These are phyloP conservation scores for Alternaria burnsii DNA, from an alignment of 2,329 filamentous ascomycete genomes.

Conservation along the genomic window DNA sequence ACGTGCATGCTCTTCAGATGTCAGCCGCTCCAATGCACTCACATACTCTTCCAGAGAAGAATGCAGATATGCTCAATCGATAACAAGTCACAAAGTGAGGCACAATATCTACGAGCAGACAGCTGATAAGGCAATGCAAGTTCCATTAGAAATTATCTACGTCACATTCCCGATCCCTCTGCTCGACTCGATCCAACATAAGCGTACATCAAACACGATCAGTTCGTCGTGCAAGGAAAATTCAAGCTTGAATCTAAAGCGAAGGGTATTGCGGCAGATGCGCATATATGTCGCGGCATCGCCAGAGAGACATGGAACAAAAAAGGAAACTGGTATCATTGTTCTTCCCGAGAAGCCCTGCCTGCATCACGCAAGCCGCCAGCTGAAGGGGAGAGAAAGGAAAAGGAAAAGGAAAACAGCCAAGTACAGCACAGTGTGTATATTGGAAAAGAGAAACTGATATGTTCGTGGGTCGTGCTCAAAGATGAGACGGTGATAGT, in stretches of 20 bases:
- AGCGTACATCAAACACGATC: neutral
- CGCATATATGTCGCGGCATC: neutral
- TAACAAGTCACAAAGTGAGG: neutral
- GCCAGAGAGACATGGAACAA: neutral
- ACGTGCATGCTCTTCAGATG: too few relatives aligned
- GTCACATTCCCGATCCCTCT: neutral
- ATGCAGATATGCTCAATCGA: too few relatives aligned
- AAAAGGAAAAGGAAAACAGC: neutral
- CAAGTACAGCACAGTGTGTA: neutral
- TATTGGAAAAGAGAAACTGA: neutral
- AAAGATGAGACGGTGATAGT: neutral
- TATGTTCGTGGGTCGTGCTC: neutral
- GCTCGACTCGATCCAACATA: neutral
- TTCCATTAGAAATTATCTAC: slow-evolving; percentile 7
- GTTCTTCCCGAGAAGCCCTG: neutral
- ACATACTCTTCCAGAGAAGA: too few relatives aligned
- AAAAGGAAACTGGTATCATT: slow-evolving; percentile 5
- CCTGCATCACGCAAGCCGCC: neutral
- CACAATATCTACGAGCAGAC: neutral
- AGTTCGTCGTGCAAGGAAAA: neutral
- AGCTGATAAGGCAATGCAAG: neutral
- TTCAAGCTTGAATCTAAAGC: neutral
- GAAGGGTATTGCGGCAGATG: slow-evolving; percentile 1
- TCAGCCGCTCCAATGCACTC: too few relatives aligned
- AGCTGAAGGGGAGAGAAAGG: neutral